A percentile compares a stretch with the other conserved stretches of the same genome.
phyloP scores from a whole-genome alignment of 2,329 filamentous ascomycete species.

The Torrubiellomyces zombiae region DNA sequence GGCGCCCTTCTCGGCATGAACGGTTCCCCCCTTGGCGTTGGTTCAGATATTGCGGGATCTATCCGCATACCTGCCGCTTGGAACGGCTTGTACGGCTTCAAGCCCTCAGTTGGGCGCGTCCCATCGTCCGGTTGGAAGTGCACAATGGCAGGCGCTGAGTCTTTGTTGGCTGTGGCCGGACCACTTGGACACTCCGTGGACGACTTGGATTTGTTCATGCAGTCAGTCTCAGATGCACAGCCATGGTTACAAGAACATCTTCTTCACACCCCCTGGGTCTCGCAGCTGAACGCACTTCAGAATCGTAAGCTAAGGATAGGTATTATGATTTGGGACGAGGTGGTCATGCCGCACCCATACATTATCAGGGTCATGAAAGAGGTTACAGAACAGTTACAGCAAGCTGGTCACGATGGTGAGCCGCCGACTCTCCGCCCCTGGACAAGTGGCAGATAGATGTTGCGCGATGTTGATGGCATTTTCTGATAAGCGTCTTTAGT shows the following conservation, averaged over 20 bases:
- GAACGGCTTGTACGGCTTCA: constrained; percentile 19
- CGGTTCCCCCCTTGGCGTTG: constrained; percentile 23
- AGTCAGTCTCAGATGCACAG: constrained; percentile 12
- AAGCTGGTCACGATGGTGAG: constrained; percentile 35
- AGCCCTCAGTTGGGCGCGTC: constrained; percentile 16
- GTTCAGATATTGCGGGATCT: constrained; percentile 25
- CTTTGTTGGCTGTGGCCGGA: constrained; percentile 14
- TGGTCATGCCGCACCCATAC: constrained; percentile 44
- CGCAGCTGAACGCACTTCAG: constrained; percentile 1
- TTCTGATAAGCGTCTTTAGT: constrained; percentile 1
- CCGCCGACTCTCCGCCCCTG: constrained; percentile 31
- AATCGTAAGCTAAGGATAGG: constrained; percentile 13
- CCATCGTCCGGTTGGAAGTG: constrained; percentile 10
- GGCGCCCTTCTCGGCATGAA: constrained; percentile 22
- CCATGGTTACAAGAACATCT: constrained; percentile 18
- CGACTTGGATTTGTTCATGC: constrained; percentile 18
- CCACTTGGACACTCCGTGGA: constrained; percentile 19
- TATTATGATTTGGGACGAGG: constrained; percentile 30
- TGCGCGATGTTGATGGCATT: constrained; percentile 33
- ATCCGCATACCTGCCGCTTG: constrained; percentile 20
- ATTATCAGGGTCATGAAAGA: constrained; percentile 38
- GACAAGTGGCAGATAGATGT: too few species aligned
- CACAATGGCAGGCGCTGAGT: constrained; percentile 18
- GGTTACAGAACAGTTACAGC: constrained; percentile 30
- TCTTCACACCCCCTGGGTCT: constrained; percentile 10